Percentiles rank a stretch among this genome's conserved stretches.
Evolutionary conservation across 768 basidiomycete species (phyloP).

Genomic region (Amanita phalloides): DNA sequence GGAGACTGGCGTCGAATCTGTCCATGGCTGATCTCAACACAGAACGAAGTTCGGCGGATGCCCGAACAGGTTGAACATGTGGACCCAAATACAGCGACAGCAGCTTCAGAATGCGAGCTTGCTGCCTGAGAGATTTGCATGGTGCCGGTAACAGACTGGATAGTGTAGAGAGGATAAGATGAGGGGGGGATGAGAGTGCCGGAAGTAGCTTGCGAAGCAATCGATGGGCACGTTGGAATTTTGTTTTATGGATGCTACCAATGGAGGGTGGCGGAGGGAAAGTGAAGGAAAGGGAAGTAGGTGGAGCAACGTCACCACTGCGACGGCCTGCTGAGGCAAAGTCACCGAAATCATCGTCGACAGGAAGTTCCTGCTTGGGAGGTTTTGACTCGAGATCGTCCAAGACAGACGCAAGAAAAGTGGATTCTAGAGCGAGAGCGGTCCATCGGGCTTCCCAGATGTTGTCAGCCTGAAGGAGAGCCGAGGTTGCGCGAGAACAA

Average conservation of each 20-base stretch:
- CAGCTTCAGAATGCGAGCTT: constrained; percentile 61
- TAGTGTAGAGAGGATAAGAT: constrained; percentile 53
- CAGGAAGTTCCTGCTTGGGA: constrained; percentile 29
- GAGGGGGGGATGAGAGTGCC: constrained; percentile 51
- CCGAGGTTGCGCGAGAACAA: constrained; percentile 50
- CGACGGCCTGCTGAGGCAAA: constrained; percentile 48
- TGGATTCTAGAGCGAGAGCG: constrained; percentile 25
- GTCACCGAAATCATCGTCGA: constrained; percentile 85
- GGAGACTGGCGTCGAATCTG: constrained; percentile 75
- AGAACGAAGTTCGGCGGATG: constrained; percentile 50
- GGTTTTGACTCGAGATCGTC: constrained; percentile 46
- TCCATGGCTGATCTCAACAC: constrained; percentile 75
- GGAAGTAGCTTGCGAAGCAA: constrained; percentile 51
- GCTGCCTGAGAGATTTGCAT: constrained; percentile 29
- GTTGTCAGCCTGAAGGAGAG: constrained; percentile 56
- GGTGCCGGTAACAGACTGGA: constrained; percentile 27
- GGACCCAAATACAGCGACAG: constrained; percentile 70
- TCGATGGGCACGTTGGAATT: constrained; percentile 55
- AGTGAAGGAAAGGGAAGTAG: constrained; percentile 5
- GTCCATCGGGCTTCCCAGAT: constrained; percentile 73
- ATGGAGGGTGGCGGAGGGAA: constrained; percentile 10
- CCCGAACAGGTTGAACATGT: constrained; percentile 55
- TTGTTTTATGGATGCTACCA: constrained; percentile 35
- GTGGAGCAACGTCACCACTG: constrained; percentile 17
- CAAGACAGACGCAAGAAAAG: constrained; percentile 31